Evolutionary conservation across 1,284 basidiomycete species (phyloP), one percentile per base, ranked within the genome.

Genomic region (Pterula multifida): DNA sequence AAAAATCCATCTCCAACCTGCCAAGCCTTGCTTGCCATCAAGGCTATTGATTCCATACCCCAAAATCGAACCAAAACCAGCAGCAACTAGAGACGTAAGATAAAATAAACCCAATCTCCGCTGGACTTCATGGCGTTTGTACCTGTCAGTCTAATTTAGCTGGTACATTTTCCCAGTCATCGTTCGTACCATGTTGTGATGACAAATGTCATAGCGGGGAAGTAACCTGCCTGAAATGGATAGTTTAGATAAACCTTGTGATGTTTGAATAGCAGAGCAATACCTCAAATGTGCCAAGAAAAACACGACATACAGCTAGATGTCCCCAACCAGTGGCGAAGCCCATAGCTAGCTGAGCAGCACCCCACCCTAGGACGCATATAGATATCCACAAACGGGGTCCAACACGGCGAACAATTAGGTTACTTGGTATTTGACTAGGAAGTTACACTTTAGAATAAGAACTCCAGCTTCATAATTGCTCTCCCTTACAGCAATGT

Each of bases 361-460:
- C 60, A 47, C 69, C 69, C 68, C 69, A 71, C 32, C 61, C 62
- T 22, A 67, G 49, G 1, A 65, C 64, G 26, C 61, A 64, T 44
- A 64, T 64, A 3, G 67, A 62, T 32, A 71, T 58, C 63, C 66
- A 70, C 49, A 68, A 67, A 19, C 68, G 65, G 35, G 66, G 65
- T 9, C 68, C 68, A 25, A 69, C 58, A 49, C 60, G 62, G 24
- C 65, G 62, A 21, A 71, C 58, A 22, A 68, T 55, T 21, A 68
- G 58, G 55, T 66, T 70, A 42, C 67, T 68, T 13, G 69, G 69
- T 36, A 71, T 59, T 56, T 71, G 69, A 9, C 39, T 42, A 22
- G 9, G 32, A 35, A n/a, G n/a, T 9, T 9, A 11, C 32, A 35
- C n/a, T 9, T 35, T 9, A 11, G 32, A n/a, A 9, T 9, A 35